Base-by-base conservation (phyloP, 1,284 basidiomycete genomes). In the Xerocomus alliaceus region DNA sequence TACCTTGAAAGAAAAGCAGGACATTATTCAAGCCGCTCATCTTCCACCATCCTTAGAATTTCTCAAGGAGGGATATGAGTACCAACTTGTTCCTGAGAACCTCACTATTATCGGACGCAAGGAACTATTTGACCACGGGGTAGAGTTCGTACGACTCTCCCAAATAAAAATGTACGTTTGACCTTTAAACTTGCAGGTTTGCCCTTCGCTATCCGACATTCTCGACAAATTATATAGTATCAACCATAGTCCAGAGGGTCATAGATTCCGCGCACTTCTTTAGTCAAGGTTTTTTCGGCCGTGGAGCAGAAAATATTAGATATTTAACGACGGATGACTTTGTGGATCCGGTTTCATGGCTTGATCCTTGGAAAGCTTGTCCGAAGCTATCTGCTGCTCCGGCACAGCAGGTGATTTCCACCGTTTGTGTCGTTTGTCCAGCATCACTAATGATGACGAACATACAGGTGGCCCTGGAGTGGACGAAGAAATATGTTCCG, bases 401-500 rank as follows among this genome's bases (percentile, higher is more conserved):
- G 22, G 15, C 31, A 20, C 2, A 1, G 3, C 2, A 54, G 44
- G 68, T 67, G 35, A 22, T 3, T n/a, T 37, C 12, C 20, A 17
- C 49, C 2, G 2, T 15, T 5, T 29, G 4, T 20, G 2, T 45
- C 15, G 10, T 48, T 10, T 32, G 13, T 45, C n/a, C 31, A 5
- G 11, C 17, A 18, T 32, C 37, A 11, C 24, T 56, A 7, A 55
- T 28, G 24, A 11, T 28, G 31, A 2, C 28, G 11, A 29, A 6
- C 13, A 6, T 53, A 9, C 58, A 79, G 76, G 65, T 67, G 12
- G 69, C 73, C 29, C 64, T 71, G 18, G 60, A 66, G 24, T 83
- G 82, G 82, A 77, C 74, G 26, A 64, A 61, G 13, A 67, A 75
- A 13, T 84, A 83, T 68, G 68, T 82, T 31, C 79, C 80, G 10